Percentiles rank a stretch among this genome's conserved stretches.
phyloP scores from a whole-genome alignment of 495 filamentous ascomycete genomes.

The Xylona heveae region DNA sequence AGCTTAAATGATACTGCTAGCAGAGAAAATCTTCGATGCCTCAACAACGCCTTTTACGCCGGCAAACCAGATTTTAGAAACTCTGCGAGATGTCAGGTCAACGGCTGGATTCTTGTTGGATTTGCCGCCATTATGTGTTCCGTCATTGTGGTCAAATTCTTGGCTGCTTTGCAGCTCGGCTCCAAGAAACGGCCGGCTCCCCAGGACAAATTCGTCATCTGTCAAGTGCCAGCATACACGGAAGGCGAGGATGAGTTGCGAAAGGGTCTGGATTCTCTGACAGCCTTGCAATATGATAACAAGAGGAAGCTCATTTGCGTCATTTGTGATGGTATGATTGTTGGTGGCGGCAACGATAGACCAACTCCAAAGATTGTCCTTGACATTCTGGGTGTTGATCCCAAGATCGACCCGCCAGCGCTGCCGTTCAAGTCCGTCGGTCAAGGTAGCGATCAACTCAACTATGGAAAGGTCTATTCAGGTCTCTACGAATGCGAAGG shows the following conservation, averaged over 20 bases:
- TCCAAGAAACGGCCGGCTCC: conserved; percentile 72
- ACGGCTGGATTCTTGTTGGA: conserved; percentile 75
- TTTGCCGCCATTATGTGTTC: conserved; percentile 65
- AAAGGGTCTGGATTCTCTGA: conserved; percentile 84
- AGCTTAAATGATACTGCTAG: conserved; percentile 21
- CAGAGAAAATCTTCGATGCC: conserved; percentile 44
- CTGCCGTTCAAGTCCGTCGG: conserved; percentile 84
- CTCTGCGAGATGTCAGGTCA: conserved; percentile 55
- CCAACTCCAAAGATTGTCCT: conserved; percentile 95
- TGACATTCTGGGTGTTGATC: conserved; percentile 91
- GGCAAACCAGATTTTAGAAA: conserved; percentile 74
- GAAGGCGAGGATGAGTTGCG: conserved; percentile 89
- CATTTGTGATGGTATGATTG: conserved; percentile 89
- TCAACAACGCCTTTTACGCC: conserved; percentile 65
- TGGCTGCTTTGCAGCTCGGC: conserved; percentile 85
- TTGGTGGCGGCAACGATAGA: conserved; percentile 87
- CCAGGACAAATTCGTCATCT: conserved; percentile 98
- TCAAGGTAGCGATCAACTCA: conserved; percentile 75
- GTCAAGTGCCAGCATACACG: conserved; percentile 92
- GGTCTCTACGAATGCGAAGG: conserved; percentile 95
- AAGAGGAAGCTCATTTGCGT: conserved; percentile 89
- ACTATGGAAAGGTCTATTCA: conserved; percentile 97
- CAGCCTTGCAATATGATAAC: conserved; percentile 88
- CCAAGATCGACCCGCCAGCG: conserved; percentile 87
- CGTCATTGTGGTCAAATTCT: conserved; percentile 74